Evolutionary conservation across 2,329 filamentous ascomycete genomes (phyloP), one percentile per base, ranked within the genome.

Genomic region (Fusarium sp.): DNA sequence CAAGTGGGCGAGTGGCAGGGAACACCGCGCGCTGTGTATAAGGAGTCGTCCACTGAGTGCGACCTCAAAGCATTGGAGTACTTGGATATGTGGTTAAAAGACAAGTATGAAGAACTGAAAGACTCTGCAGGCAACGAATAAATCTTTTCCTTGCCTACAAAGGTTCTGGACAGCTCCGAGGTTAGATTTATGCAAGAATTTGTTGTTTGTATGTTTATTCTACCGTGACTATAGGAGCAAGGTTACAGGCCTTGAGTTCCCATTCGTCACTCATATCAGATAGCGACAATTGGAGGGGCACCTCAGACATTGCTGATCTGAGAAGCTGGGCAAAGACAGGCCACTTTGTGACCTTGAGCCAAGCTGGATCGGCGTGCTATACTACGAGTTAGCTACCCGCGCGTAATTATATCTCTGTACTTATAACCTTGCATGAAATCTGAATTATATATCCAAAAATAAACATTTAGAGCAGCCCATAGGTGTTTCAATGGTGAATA

Each of bases 101-200:
- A 15, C 5, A 47, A 28, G 13, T 28, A 28, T 22, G 18, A 28
- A 10, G 26, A 22, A 11, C 15, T 28, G 18, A 28, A 28, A 10
- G 45, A 47, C 4, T 22, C 13, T 22, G 8, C 11, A 11, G 7
- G 11, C 18, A 28, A 28, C 7, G 24, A 20, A 13, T 7, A 15
- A 6, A 1, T 45, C 20, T 13, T 8, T 17, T 5, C 5, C 11
- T 42, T 1, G 2, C 1, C n/a, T n/a, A n/a, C n/a, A n/a, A 8
- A 17, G 15, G n/a, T 17, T 17, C 14, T 15, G 14, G n/a, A 24
- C n/a, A 44, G 3, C 17, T 4, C 3, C 5, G 5, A 13, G 11
- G 17, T 13, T 9, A 26, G 3, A 20, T 5, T 26, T 6, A 13
- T 8, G 7, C 11, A 13, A 26, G 17, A 2, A 14, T 14, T 20